Evolutionary conservation across 2,329 filamentous ascomycete genomes (phyloP), one percentile per base, ranked within the genome.

Genomic region (Penicillium sp.): DNA sequence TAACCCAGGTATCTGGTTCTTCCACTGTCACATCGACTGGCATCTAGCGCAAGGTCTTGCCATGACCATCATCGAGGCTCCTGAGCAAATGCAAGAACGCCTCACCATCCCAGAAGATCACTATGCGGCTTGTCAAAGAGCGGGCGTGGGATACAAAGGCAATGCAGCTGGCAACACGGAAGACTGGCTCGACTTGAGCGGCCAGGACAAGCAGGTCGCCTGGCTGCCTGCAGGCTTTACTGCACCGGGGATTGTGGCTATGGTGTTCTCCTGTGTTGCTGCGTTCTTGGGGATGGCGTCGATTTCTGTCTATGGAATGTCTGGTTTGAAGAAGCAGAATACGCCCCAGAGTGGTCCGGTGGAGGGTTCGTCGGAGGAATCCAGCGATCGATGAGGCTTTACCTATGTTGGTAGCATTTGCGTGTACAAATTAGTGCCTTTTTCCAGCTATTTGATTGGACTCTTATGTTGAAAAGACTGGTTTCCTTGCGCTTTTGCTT

Each of bases 21-120:
- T 89, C 68, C 86, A 89, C 65, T 90, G 86, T 64, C 86, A 91
- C 60, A 83, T 90, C 37, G 84, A 87, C 58, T 91, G 84, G 84
- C 84, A 88, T 58, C 71, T 86, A 41, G 68, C 75, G 1, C 80
- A 79, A 3, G 84, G 84, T n/a, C 71, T 87, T 2, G 70, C 80
- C 3, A 76, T 80, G 16, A 81, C 79, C 1, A 76, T 87, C 48
- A 63, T 85, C 45, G 82, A 84, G 62, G 76, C 78, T 0, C 82
- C 81, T 0, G 58, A 75, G 3, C 74, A 79, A 13, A 58, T 93
- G 0, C 85, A 89, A 56, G 63, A 76, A 43, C 69, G 64, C 0
- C 52, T 84, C 23, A 68, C 65, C 0, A 77, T 94, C 14, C 86
- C 86, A 0, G 59, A 73, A 18, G 74, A 82, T 43, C 32, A 38